Evolutionary conservation across 805 yeast genomes (phyloP), one percentile per base, ranked within the genome.

Genomic region (Teunomyces barrocoloradensis): DNA sequence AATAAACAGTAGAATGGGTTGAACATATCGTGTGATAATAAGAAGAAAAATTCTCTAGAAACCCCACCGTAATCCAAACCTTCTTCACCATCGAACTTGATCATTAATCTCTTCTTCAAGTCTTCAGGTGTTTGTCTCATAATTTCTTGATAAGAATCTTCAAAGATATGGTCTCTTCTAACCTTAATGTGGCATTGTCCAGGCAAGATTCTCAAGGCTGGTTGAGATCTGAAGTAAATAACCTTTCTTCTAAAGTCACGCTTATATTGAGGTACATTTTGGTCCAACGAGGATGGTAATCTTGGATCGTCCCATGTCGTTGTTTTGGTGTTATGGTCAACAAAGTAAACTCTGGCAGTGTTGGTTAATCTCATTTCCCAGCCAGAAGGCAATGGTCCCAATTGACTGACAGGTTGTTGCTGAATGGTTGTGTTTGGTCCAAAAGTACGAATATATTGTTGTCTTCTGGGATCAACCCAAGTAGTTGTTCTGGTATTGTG

Each of bases 281-380:
- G 98, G 68, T 94, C 99, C 58, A 94, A 75, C 6, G 96, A 88
- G 5, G 97, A 89, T 44, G 99, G 99, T 65, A 94, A 78, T 64
- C 99, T 84, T 53, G 99, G 99, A 66, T 94, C 99, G 70, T 94
- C 99, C 99, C 99, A 94, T 1, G 99, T 94, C 0, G 99, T 94
- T 0, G 99, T 94, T 73, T 94, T 94, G 28, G 99, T 94, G 71
- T 94, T 94, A 75, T 94, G 99, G 69, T 94, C 99, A 55, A 94
- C 99, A 68, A 94, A 94, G 68, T 94, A 94, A 18, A 94, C 99
- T 67, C 99, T 82, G 7, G 99, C 97, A 1, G 99, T 94, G 69
- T 94, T 94, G 37, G 99, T 95, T 63, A 94, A 80, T 71, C 99
- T 87, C 99, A 94, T 94, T 75, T 94, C 99, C 99, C 99, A 94